Percentiles rank a stretch among this genome's conserved stretches.
Conservation (phyloP, 139 green algal genomes). For the Gonium pectorale region DNA sequence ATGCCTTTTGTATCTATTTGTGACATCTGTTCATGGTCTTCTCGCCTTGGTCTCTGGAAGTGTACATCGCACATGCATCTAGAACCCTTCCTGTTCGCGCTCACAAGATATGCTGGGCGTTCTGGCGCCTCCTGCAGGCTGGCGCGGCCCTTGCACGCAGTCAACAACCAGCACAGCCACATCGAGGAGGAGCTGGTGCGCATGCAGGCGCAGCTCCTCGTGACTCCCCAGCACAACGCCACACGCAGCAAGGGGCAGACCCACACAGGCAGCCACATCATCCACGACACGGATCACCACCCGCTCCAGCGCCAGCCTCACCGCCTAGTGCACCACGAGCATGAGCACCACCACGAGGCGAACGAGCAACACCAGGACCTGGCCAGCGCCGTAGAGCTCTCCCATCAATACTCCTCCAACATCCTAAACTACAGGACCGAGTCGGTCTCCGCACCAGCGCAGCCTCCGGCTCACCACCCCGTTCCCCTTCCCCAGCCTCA, state of each 20-base stretch:
- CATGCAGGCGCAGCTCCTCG: conserved; percentile 12
- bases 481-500: too few species aligned
- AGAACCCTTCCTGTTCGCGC: too few species aligned
- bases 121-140: not conserved
- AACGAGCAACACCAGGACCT: not conserved
- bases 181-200: conserved; percentile 31
- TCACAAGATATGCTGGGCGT: too few species aligned
- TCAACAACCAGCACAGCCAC: conserved; percentile 45
- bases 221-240: not conserved
- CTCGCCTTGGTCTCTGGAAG: too few species aligned
- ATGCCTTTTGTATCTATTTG: too few species aligned
- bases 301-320: not conserved
- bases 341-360: not conserved
- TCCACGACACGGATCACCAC: not conserved
- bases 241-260: not conserved
- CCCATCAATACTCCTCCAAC: conserved; percentile 13
- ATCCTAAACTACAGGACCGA: conserved; percentile 10
- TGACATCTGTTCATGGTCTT: too few species aligned
- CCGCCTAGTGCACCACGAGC: conserved; percentile 12
- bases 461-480: too few species aligned
- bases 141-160: not conserved
- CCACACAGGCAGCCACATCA: not conserved
- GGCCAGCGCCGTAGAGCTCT: not conserved
- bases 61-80: too few species aligned
- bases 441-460: too few species aligned